phyloP scores from a whole-genome alignment of 305 asterid genomes.

The Lippia alba region DNA sequence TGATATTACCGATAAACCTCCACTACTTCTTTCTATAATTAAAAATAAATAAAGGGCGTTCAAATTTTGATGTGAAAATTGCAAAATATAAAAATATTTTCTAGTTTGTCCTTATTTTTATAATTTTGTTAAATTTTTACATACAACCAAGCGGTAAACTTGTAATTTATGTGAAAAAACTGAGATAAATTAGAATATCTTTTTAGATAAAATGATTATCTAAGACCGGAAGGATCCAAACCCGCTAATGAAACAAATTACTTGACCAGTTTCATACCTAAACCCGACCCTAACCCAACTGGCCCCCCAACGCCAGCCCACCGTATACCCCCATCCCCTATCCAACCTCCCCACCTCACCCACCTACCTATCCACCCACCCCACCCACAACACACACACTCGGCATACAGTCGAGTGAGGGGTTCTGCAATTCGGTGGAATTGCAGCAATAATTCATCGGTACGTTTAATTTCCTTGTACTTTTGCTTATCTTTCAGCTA shows the following conservation, averaged over 20 bases:
- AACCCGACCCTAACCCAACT: neutral
- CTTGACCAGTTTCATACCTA: neutral
- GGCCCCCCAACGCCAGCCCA: neutral
- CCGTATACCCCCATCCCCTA: neutral
- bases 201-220: too few species aligned
- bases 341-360: neutral
- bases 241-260: neutral
- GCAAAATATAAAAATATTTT: too few species aligned
- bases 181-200: too few species aligned
- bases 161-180: too few species aligned
- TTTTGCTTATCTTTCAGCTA: slow-evolving; percentile 13
- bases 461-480: neutral
- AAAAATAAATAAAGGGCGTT: too few species aligned
- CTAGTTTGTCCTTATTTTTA: too few species aligned
- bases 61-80: too few species aligned
- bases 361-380: neutral
- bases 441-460: neutral
- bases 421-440: slow-evolving; percentile 22
- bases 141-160: too few species aligned
- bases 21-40: too few species aligned
- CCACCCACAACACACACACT: neutral
- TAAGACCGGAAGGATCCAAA: too few species aligned
- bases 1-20: too few species aligned
- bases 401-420: neutral
- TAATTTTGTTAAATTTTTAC: too few species aligned